phyloP scores from a whole-genome alignment of 257 asterid species.

The Solanum chiquidenum region DNA sequence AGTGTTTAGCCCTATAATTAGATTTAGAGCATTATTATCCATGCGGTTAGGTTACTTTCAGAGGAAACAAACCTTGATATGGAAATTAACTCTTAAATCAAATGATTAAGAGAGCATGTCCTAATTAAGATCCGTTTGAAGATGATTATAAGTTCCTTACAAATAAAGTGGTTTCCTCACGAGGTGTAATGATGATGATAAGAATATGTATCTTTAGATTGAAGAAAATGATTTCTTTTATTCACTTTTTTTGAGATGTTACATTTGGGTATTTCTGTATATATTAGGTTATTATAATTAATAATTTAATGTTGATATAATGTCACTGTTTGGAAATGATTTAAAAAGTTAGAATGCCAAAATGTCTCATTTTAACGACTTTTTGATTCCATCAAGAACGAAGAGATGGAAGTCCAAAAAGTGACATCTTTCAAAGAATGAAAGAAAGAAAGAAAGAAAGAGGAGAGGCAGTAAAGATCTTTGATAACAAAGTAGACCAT shows the following conservation, averaged over 20 bases:
- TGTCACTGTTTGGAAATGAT: slow-evolving; percentile 12
- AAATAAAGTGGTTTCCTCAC: slow-evolving; percentile 1
- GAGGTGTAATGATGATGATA: slow-evolving; percentile 22
- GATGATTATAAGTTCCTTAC: neutral
- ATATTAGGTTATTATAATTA: neutral
- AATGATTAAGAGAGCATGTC: neutral
- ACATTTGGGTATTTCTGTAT: slow-evolving; percentile 10
- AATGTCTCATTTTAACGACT: slow-evolving; percentile 7
- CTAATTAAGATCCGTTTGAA: neutral
- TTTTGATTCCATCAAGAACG: slow-evolving; percentile 20
- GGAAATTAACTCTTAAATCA: neutral
- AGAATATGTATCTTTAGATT: slow-evolving; percentile 30
- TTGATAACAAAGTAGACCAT: slow-evolving; percentile 24
- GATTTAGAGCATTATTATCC: neutral
- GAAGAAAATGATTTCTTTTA: slow-evolving; percentile 42
- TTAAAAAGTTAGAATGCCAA: slow-evolving; percentile 20
- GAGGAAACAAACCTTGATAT: neutral
- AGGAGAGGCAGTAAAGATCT: slow-evolving; percentile 20
- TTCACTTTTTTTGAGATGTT: slow-evolving; percentile 20
- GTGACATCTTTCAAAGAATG: slow-evolving; percentile 7
- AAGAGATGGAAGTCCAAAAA: slow-evolving; percentile 15
- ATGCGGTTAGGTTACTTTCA: neutral
- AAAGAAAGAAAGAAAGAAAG: slow-evolving; percentile 7
- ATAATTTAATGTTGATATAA: slow-evolving; percentile 9
- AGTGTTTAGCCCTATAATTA: neutral